These are phyloP conservation scores for Pythium phragmiticola DNA, from an alignment of 352 stramenopile species.

Conservation along the genomic window DNA sequence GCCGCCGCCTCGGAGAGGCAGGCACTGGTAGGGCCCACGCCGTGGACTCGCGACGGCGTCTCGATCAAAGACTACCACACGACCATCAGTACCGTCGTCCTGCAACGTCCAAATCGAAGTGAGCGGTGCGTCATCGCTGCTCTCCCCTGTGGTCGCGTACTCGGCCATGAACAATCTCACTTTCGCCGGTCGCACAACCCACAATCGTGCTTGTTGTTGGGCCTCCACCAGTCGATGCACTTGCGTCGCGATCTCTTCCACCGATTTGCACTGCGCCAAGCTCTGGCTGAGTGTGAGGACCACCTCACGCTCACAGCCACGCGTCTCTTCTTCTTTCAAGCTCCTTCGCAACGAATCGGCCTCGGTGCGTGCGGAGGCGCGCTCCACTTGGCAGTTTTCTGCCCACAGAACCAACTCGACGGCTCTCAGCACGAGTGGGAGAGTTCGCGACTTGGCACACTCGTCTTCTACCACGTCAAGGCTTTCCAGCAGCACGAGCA, in stretches of 20 bases:
- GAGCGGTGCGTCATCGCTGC: neutral
- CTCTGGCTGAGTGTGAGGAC: neutral
- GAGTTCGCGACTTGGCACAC: neutral
- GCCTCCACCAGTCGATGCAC: neutral
- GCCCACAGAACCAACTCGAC: neutral
- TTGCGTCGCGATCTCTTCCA: neutral
- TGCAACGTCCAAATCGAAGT: conserved; percentile 12
- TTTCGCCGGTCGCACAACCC: neutral
- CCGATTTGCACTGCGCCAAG: neutral
- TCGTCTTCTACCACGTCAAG: neutral
- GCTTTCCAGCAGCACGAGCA: neutral
- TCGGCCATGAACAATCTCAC: conserved; percentile 14
- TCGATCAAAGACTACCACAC: conserved; percentile 9
- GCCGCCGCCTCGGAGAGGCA: neutral
- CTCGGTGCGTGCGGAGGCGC: neutral
- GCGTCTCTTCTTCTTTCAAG: neutral
- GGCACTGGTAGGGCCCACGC: neutral
- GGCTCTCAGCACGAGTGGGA: conserved; percentile 4
- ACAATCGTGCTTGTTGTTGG: neutral
- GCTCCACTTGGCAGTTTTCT: neutral
- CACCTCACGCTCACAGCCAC: neutral
- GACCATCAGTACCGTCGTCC: neutral
- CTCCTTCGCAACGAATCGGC: neutral
- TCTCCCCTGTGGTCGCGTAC: neutral
- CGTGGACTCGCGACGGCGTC: neutral